phyloP scores from a whole-genome alignment of 2,329 filamentous ascomycete species.

The Lasiodiplodia hormozganensis region DNA sequence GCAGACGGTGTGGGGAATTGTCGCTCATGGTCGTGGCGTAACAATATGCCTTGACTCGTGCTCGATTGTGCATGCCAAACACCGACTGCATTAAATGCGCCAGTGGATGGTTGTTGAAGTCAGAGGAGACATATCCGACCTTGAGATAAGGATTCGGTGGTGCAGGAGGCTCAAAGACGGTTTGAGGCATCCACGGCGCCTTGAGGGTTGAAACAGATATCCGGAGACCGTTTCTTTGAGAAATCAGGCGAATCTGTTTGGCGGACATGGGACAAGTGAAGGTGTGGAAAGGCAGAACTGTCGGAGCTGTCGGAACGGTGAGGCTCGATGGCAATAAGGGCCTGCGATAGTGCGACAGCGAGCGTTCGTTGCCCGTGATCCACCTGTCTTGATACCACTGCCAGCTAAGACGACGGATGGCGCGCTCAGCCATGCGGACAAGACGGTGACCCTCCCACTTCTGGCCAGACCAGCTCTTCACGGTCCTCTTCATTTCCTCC shows the following conservation, averaged over 20 bases:
- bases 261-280: conserved; percentile 94
- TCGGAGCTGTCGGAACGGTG: conserved; percentile 84
- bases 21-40: conserved; percentile 96
- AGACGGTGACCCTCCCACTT: conserved; percentile 90
- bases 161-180: conserved; percentile 82
- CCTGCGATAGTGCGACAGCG: conserved; percentile 68
- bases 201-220: conserved; percentile 91
- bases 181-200: conserved; percentile 81
- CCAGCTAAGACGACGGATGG: conserved; percentile 77
- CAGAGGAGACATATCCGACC: conserved; percentile 94
- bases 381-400: conserved; percentile 89
- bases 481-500: conserved; percentile 43
- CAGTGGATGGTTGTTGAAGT: conserved; percentile 98
- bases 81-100: conserved; percentile 99
- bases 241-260: conserved; percentile 90
- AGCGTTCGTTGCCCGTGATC: conserved; percentile 64
- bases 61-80: conserved; percentile 84
- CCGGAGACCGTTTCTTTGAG: conserved; percentile 89
- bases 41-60: conserved; percentile 82
- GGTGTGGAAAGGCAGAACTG: conserved; percentile 95
- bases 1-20: conserved; percentile 83
- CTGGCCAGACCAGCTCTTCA: conserved; percentile 68
- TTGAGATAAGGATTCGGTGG: conserved; percentile 86
- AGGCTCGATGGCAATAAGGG: conserved; percentile 76
- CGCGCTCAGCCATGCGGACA: conserved; percentile 82